Base-by-base conservation (phyloP, 2,329 filamentous ascomycete genomes). In the Diaporthe humulicola region DNA sequence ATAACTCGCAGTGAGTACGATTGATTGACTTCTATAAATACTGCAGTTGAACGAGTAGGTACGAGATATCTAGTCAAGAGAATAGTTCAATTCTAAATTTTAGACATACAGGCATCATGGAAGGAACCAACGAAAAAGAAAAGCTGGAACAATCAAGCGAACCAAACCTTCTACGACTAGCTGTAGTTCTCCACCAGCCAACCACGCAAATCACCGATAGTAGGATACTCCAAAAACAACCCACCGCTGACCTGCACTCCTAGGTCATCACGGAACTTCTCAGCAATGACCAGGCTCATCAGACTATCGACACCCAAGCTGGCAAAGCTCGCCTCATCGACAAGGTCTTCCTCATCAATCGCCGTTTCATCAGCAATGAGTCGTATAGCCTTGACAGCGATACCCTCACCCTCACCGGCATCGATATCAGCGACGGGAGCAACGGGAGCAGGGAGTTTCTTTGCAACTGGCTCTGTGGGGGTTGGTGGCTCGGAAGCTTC, bases 131-230 rank as follows among this genome's bases (percentile, higher is more conserved):
- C 15, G n/a, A 8, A 52, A 52, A 25, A 9, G 4, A 52, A 25
- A 52, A 12, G n/a, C 2, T 15, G 22, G 38, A 33, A 58, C 1
- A n/a, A 58, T n/a, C 19, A 38, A 22, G 4, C 30, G 14, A 7
- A 10, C 56, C 8, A 12, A n/a, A 14, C n/a, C 6, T 38, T 36
- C 30, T n/a, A 22, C 7, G 6, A 58, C 52, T 67, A 73, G 28
- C 71, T 66, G 17, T 73, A 73, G 17, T 73, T 67, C 25, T 73
- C 71, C 17, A 67, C 12, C 50, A 73, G 19, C 71, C 71, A 73
- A 22, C 48, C 48, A 10, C 71, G 58, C 38, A 73, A 40, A 50
- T 69, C 71, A 19, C 71, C 71, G 14, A 73, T 61, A 38, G 56
- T 58, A 15, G 56, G 56, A 17, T 58, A 58, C 33, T 58, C 61